Conservation (phyloP, 2,329 filamentous ascomycete species). For the Pseudocercospora fuligena region DNA sequence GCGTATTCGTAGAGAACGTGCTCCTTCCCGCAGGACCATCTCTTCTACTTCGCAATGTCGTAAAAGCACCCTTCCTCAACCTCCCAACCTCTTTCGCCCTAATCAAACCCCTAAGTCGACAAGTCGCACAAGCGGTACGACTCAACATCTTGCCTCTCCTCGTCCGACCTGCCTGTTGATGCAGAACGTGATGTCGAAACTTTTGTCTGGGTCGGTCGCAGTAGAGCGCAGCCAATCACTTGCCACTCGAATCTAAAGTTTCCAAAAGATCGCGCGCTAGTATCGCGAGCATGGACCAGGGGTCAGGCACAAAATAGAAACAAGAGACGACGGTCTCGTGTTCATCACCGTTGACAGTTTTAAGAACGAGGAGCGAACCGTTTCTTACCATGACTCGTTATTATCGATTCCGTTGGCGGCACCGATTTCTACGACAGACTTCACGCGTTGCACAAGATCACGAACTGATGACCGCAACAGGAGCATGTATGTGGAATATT, state of each 20-base stretch:
- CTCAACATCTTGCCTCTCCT: neutral
- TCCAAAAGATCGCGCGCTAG: neutral
- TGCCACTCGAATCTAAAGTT: neutral
- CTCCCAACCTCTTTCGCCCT: constrained; percentile 20
- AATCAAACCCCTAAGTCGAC: constrained; percentile 23
- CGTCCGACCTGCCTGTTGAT: neutral
- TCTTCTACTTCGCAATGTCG: neutral
- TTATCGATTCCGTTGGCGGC: neutral
- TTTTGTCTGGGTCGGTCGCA: neutral
- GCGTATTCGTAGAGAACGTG: neutral
- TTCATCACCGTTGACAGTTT: neutral
- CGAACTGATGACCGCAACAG: neutral
- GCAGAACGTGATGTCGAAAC: neutral
- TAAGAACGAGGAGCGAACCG: neutral
- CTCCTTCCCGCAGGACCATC: neutral
- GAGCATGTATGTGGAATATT: neutral
- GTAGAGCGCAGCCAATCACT: neutral
- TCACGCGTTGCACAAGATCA: neutral
- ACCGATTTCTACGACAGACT: neutral
- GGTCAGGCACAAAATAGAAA: neutral
- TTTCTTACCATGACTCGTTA: neutral
- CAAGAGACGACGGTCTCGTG: neutral
- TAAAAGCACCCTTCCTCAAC: neutral
- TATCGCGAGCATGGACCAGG: neutral
- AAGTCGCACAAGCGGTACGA: constrained; percentile 14